A percentile compares a stretch with the other conserved stretches of the same genome.
These are phyloP conservation scores for Penicillium sp. DNA, from an alignment of 2,329 filamentous ascomycete genomes.

Conservation along the genomic window DNA sequence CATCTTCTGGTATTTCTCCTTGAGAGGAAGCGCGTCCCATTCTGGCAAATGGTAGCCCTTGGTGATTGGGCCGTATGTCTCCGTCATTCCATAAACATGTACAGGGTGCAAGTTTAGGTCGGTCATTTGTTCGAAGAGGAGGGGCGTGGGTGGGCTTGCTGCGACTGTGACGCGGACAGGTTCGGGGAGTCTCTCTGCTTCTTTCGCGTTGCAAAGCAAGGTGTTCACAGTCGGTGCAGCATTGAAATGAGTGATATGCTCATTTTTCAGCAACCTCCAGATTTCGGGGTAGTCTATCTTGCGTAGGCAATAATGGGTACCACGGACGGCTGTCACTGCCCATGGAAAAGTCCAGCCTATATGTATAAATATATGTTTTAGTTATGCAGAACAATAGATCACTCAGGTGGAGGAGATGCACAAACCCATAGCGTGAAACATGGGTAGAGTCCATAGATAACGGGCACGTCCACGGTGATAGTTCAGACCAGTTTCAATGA, in stretches of 20 bases:
- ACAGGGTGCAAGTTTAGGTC: conserved; percentile 81
- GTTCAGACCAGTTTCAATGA: conserved; percentile 86
- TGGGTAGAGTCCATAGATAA: conserved; percentile 88
- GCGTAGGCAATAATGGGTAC: conserved; percentile 90
- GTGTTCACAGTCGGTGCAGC: conserved; percentile 97
- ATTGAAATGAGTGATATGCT: conserved; percentile 90
- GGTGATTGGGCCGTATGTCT: conserved; percentile 94
- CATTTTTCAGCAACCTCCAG: conserved; percentile 81
- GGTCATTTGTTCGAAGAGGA: conserved; percentile 92
- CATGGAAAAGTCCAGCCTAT: conserved; percentile 80
- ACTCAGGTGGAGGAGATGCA: conserved; percentile 10
- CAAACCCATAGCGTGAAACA: conserved; percentile 67
- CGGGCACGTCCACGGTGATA: conserved; percentile 65
- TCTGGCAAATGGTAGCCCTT: conserved; percentile 84
- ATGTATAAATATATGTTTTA: background rate
- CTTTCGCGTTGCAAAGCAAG: conserved; percentile 74
- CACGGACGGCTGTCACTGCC: conserved; percentile 87
- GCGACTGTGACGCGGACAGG: conserved; percentile 87
- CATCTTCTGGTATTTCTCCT: conserved; percentile 85
- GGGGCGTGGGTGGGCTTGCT: conserved; percentile 81
- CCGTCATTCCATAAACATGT: conserved; percentile 83
- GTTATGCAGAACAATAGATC: background rate
- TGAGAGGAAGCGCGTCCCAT: conserved; percentile 71
- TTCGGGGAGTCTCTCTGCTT: conserved; percentile 67
- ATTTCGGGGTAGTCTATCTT: conserved; percentile 95